Conservation (phyloP, 2,329 filamentous ascomycete genomes). For the Dendrostoma leiphaemia region DNA sequence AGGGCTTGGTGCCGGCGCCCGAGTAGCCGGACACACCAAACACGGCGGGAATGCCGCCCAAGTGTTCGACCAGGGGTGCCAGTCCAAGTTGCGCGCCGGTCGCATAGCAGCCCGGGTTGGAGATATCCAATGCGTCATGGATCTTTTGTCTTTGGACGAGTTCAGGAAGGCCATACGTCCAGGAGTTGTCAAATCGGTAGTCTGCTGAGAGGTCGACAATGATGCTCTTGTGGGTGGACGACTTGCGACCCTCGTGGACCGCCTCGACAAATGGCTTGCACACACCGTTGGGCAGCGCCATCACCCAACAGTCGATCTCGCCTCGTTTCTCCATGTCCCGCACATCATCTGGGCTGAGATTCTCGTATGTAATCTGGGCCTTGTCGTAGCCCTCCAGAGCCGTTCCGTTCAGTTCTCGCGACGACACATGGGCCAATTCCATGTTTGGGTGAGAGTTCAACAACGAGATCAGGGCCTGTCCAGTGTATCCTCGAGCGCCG, state of each 20-base stretch:
- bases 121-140: conserved; percentile 74
- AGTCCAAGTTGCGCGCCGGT: conserved; percentile 91
- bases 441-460: conserved; percentile 86
- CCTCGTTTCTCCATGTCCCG: conserved; percentile 79
- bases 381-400: conserved; percentile 88
- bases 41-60: conserved; percentile 75
- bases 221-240: conserved; percentile 58
- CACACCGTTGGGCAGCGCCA: conserved; percentile 93
- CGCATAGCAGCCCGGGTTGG: conserved; percentile 93
- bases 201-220: conserved; percentile 96
- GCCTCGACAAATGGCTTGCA: conserved; percentile 94
- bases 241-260: conserved; percentile 66
- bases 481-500: conserved; percentile 90
- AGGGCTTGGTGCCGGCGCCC: conserved; percentile 91
- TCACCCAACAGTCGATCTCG: conserved; percentile 93
- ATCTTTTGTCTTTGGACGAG: conserved; percentile 75
- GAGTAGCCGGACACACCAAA: conserved; percentile 95
- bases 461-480: conserved; percentile 83
- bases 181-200: conserved; percentile 81
- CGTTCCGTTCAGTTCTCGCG: conserved; percentile 85
- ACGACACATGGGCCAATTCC: conserved; percentile 89
- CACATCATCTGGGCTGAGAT: conserved; percentile 82
- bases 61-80: conserved; percentile 71
- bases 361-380: conserved; percentile 89
- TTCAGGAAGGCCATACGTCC: conserved; percentile 91